Percentiles rank a stretch among this genome's conserved stretches.
phyloP scores from a whole-genome alignment of 306 rosid genomes.

The Leucaena leucocephala region DNA sequence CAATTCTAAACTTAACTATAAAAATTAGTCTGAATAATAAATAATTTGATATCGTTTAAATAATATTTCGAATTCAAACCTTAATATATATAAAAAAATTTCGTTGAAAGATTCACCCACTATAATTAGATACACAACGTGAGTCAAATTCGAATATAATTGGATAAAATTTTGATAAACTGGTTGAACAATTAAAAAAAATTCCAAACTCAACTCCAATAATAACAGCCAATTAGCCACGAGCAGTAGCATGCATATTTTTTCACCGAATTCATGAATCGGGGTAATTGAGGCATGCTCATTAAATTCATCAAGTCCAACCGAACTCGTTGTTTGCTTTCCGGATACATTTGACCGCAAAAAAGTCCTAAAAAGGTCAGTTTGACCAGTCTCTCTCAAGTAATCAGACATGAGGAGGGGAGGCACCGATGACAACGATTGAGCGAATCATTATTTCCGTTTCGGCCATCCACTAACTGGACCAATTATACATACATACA shows the following conservation, averaged over 20 bases:
- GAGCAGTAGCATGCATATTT: background rate
- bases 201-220: background rate
- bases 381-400: conserved; percentile 22
- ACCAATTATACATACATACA: background rate
- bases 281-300: conserved; percentile 17
- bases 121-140: too few species aligned
- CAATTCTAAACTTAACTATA: background rate
- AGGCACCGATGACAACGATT: conserved; percentile 24
- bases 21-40: too few species aligned
- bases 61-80: too few species aligned
- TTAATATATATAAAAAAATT: too few species aligned
- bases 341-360: conserved; percentile 12
- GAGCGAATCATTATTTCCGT: conserved; percentile 19
- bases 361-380: background rate
- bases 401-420: conserved; percentile 21
- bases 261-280: conserved; percentile 11
- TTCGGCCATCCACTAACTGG: conserved; percentile 30
- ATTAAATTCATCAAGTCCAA: background rate
- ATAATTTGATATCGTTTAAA: too few species aligned
- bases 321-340: conserved; percentile 14
- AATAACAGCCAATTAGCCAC: background rate
- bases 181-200: too few species aligned
- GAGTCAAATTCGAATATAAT: too few species aligned
- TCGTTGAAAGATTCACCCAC: too few species aligned
- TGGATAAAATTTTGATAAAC: too few species aligned